Evolutionary conservation across 192 early-diverging fungal genomes (phyloP).

Genomic region (Podila clonocystis): DNA sequence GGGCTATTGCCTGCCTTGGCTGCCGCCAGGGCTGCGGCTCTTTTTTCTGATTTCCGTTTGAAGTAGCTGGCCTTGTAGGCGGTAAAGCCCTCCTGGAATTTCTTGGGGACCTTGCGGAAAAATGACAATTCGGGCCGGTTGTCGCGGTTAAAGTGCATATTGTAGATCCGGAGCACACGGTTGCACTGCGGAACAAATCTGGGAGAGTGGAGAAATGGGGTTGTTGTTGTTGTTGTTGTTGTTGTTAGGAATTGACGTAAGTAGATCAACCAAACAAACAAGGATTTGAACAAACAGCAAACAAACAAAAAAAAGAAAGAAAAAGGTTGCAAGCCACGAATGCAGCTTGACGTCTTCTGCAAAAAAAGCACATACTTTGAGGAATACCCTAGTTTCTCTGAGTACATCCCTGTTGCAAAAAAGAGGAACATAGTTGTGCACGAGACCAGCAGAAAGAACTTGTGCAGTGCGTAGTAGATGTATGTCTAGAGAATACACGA

Average conservation of each 20-base stretch:
- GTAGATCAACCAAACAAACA: neutral
- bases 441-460: slow-evolving; percentile 45
- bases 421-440: slow-evolving; percentile 59
- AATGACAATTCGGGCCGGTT: slow-evolving; percentile 59
- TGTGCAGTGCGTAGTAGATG: slow-evolving; percentile 47
- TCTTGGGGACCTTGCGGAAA: slow-evolving; percentile 60
- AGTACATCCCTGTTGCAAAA: slow-evolving; percentile 65
- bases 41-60: slow-evolving; percentile 53
- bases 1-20: slow-evolving; percentile 7
- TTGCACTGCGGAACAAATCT: slow-evolving; percentile 72
- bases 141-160: slow-evolving; percentile 63
- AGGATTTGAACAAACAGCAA: neutral
- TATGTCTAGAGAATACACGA: slow-evolving; percentile 17
- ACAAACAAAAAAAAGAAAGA: too few relatives aligned
- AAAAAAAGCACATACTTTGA: slow-evolving; percentile 54
- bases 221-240: too few relatives aligned
- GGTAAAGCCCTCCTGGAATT: slow-evolving; percentile 64
- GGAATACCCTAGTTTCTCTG: slow-evolving; percentile 64
- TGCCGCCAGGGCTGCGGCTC: slow-evolving; percentile 21
- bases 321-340: too few relatives aligned
- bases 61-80: slow-evolving; percentile 61
- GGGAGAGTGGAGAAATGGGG: too few relatives aligned
- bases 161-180: slow-evolving; percentile 62
- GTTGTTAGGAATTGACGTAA: neutral
- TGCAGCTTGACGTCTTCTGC: too few relatives aligned